These are phyloP conservation scores for Thuidium tamariscinum DNA, from an alignment of 225 moss, liverwort and hornwort species.

Conservation along the genomic window DNA sequence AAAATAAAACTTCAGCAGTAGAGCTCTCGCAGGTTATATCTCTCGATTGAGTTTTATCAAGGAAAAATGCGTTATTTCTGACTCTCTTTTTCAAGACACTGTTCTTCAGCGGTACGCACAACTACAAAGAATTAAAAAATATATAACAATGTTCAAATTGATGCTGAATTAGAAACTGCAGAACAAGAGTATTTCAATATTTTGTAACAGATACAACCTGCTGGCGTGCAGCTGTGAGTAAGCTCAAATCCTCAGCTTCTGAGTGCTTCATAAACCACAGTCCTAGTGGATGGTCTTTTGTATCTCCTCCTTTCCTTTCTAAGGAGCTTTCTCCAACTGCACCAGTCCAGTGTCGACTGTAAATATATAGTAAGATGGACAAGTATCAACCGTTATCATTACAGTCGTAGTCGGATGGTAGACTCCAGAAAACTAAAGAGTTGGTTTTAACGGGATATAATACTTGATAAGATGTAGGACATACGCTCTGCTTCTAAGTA, in stretches of 20 bases:
- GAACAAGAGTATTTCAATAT: background rate
- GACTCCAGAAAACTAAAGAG: background rate
- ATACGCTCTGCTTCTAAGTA: background rate
- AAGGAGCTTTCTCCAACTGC: conserved; percentile 44
- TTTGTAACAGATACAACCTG: conserved; percentile 25
- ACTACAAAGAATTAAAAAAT: background rate
- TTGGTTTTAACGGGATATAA: background rate
- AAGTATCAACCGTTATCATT: background rate
- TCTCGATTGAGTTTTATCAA: background rate
- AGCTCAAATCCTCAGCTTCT: conserved; percentile 57
- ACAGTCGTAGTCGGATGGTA: background rate
- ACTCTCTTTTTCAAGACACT: background rate
- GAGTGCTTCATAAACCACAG: conserved; percentile 84
- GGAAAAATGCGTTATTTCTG: background rate
- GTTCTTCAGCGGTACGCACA: background rate
- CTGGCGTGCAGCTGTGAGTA: conserved; percentile 63
- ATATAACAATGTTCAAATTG: background rate
- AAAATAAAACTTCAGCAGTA: background rate
- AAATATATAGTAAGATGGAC: background rate
- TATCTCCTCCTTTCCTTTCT: conserved; percentile 71
- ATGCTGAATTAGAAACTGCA: background rate
- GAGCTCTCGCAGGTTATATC: background rate
- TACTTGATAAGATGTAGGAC: background rate
- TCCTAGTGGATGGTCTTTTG: conserved; percentile 63
- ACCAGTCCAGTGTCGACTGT: background rate